Evolutionary conservation across 257 asterid species (phyloP).

Genomic region (Solanum gandarillasii): DNA sequence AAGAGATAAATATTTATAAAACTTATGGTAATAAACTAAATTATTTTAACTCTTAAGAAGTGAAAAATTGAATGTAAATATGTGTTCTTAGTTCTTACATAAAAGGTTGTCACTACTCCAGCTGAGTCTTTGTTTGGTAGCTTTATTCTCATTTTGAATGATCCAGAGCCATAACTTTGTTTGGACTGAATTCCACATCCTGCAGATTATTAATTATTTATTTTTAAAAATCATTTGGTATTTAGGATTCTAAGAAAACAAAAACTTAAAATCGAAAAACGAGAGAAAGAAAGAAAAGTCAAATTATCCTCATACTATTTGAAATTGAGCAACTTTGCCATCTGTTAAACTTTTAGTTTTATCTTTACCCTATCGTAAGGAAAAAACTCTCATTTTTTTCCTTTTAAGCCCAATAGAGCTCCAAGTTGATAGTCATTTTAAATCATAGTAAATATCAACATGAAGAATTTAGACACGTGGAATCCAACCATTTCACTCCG

Average conservation of each 20-base stretch:
- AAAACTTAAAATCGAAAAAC: neutral
- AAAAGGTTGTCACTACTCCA: constrained; percentile 1
- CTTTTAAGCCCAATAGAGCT: too few species aligned
- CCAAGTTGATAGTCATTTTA: too few species aligned
- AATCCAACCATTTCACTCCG: neutral
- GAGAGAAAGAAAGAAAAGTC: too few species aligned
- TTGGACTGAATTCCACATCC: neutral
- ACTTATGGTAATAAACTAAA: neutral
- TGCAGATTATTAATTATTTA: neutral
- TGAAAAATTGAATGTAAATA: neutral
- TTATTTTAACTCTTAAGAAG: neutral
- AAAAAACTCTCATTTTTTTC: too few species aligned
- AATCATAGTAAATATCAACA: too few species aligned
- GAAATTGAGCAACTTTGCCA: too few species aligned
- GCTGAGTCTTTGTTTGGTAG: neutral
- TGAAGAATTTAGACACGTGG: neutral
- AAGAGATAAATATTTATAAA: neutral
- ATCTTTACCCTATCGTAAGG: too few species aligned
- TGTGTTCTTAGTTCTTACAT: neutral
- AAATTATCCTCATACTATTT: too few species aligned
- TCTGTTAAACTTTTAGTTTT: too few species aligned
- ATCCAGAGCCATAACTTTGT: neutral
- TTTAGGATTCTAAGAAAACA: neutral
- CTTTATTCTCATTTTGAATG: neutral
- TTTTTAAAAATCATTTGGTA: neutral